Base-by-base conservation (phyloP, 2,329 filamentous ascomycete genomes). In the Allantophomopsis cytisporea region DNA sequence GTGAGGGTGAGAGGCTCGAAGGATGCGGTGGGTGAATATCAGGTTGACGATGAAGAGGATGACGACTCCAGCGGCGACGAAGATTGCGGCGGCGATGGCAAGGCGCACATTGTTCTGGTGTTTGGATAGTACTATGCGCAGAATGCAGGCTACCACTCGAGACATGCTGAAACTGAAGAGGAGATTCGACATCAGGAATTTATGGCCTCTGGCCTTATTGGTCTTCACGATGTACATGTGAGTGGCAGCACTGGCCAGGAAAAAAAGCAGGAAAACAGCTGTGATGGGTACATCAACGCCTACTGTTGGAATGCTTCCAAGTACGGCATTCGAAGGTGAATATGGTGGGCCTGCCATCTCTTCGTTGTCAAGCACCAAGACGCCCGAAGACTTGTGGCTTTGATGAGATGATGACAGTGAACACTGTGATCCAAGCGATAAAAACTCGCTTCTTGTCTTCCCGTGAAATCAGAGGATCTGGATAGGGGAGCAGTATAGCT, bases 21-120 rank as follows among this genome's bases (percentile, higher is more conserved):
- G 58, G 18, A 94, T 68, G 35, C 86, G 76, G 58, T 86, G 83
- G 0, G 79, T 61, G 53, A 88, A 83, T 51, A 91, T 62, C 33
- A 93, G 60, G 60, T 93, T 88, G 57, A 85, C 63, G 49, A 88
- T 60, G 57, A 83, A 87, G 28, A 91, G 62, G 10, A 91, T 58
- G 31, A 89, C 55, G n/a, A 86, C 74, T 33, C 39, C 39, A 13
- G 18, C 34, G 33, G 15, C 12, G 33, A 40, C 15, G 18, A 40
- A 37, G 31, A 40, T 40, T 18, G 21, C 13, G 7, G 39, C 16
- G 5, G 39, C 39, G 12, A 40, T 40, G 13, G 13, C 15, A 2
- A 40, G 15, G 15, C 23, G 35, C 15, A 37, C 20, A 18, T 40
- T 40, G 6, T 7, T 3, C 12, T n/a, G 16, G 23, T 37, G n/a